Evolutionary conservation across 768 basidiomycete genomes (phyloP).

Genomic region (Suillus paluster): DNA sequence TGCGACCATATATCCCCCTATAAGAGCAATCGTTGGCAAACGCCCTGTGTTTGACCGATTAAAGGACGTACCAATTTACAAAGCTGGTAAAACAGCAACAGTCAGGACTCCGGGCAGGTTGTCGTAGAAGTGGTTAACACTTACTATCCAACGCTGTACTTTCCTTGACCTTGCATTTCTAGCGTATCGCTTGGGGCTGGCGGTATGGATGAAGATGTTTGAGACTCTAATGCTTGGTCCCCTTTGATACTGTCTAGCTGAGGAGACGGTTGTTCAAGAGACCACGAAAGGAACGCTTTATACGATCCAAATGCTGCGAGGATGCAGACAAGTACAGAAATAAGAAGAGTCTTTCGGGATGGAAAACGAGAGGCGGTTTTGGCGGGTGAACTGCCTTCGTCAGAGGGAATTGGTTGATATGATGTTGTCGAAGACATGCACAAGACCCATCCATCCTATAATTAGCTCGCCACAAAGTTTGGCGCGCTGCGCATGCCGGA

Average conservation of each 20-base stretch:
- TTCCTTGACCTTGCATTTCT: constrained; percentile 49
- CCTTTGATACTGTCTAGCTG: constrained; percentile 15
- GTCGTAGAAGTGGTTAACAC: constrained; percentile 31
- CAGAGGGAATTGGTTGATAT: constrained; percentile 24
- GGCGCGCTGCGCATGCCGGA: background rate
- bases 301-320: constrained; percentile 44
- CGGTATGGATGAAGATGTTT: constrained; percentile 6
- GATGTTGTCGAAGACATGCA: constrained; percentile 25
- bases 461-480: constrained; percentile 1
- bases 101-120: constrained; percentile 12
- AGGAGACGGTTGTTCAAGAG: background rate
- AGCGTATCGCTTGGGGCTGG: constrained; percentile 13
- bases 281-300: constrained; percentile 39
- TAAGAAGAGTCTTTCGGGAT: constrained; percentile 36
- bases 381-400: constrained; percentile 20
- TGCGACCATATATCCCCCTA: constrained; percentile 95
- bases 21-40: constrained; percentile 11
- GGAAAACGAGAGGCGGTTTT: constrained; percentile 29
- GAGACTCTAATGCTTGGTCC: constrained; percentile 18
- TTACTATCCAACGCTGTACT: constrained; percentile 83
- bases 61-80: constrained; percentile 66
- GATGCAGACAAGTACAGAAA: constrained; percentile 41
- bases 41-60: background rate
- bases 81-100: constrained; percentile 49
- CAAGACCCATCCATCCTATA: background rate